phyloP scores from a whole-genome alignment of 2,329 filamentous ascomycete genomes.

The Tricladium varicosporioides region DNA sequence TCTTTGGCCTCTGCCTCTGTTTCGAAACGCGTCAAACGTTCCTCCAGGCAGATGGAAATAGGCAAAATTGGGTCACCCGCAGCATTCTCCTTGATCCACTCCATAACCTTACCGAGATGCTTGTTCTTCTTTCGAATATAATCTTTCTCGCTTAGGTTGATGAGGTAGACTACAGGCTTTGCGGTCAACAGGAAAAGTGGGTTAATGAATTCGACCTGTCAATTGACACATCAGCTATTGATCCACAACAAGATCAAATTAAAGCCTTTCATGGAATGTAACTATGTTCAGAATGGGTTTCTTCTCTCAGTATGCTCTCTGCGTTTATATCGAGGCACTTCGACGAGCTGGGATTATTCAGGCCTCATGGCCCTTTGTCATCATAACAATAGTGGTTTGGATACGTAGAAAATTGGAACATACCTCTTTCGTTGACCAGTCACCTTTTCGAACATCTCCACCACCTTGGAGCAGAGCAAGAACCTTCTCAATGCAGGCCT shows the following conservation, averaged over 20 bases:
- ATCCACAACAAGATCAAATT: too few species aligned
- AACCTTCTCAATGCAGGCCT: conserved; percentile 89
- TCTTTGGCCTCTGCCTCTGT: conserved; percentile 73
- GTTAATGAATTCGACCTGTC: conserved; percentile 94
- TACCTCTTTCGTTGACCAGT: conserved; percentile 95
- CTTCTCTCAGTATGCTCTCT: conserved; percentile 85
- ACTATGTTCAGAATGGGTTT: conserved; percentile 35
- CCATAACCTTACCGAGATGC: conserved; percentile 86
- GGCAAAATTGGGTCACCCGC: conserved; percentile 87
- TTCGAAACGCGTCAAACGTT: conserved; percentile 79
- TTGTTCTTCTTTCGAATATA: conserved; percentile 99
- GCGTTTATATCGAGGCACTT: conserved; percentile 75
- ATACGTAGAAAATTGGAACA: conserved; percentile 38
- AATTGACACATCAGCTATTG: conserved; percentile 12
- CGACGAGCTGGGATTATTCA: conserved; percentile 99
- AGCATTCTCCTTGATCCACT: conserved; percentile 93
- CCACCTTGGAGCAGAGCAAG: conserved; percentile 79
- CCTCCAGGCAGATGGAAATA: conserved; percentile 89
- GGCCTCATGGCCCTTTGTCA: conserved; percentile 97
- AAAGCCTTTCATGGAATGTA: background rate
- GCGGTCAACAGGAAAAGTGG: conserved; percentile 91
- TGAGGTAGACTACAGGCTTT: conserved; percentile 94
- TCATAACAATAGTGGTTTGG: conserved; percentile 59
- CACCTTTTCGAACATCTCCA: conserved; percentile 89
- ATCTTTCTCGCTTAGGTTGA: conserved; percentile 96